Base-by-base conservation (phyloP, 1,284 basidiomycete species). In the Schizophyllum commune region DNA sequence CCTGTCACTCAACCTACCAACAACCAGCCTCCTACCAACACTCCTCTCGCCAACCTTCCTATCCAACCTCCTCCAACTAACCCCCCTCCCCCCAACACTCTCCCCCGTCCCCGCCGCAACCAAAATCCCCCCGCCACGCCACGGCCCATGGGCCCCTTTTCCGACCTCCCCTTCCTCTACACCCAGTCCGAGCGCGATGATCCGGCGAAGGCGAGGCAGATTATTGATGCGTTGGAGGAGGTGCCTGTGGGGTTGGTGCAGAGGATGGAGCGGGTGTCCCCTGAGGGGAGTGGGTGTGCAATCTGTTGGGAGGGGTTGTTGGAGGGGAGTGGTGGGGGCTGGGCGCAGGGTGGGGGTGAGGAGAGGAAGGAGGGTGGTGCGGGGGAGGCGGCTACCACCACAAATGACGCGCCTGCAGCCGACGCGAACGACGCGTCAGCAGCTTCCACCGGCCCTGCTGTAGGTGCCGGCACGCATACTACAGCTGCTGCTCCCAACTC, bases 291-390 rank as follows among this genome's bases (percentile, higher is more conserved):
- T 33, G 80, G 80, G 5, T 91, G 89, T 68, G 87, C 89, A 0
- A 82, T 91, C 53, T 91, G 89, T 68, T 90, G 85, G 85, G 89
- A 91, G 66, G 75, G 74, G 52, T 68, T 90, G 13, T 69, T 89
- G 59, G 78, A 82, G 61, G 75, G 73, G 0, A 82, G 84, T 53
- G 79, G 77, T 32, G 79, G 76, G 33, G 74, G 72, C 22, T 74
- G 72, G 55, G n/a, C n/a, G n/a, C n/a, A n/a, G n/a, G n/a, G n/a
- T n/a, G n/a, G n/a, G n/a, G n/a, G n/a, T n/a, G n/a, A n/a, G n/a
- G n/a, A n/a, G n/a, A n/a, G n/a, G n/a, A n/a, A n/a, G n/a, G n/a
- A n/a, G n/a, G 68, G 67, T 19, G 22, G 17, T 21, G 60, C 55
- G 27, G 62, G 61, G 58, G 62, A 63, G 34, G 57, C 65, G 60